Evolutionary conservation across 768 basidiomycete genomes (phyloP).

Genomic region (Hypsizygus marmoreus): DNA sequence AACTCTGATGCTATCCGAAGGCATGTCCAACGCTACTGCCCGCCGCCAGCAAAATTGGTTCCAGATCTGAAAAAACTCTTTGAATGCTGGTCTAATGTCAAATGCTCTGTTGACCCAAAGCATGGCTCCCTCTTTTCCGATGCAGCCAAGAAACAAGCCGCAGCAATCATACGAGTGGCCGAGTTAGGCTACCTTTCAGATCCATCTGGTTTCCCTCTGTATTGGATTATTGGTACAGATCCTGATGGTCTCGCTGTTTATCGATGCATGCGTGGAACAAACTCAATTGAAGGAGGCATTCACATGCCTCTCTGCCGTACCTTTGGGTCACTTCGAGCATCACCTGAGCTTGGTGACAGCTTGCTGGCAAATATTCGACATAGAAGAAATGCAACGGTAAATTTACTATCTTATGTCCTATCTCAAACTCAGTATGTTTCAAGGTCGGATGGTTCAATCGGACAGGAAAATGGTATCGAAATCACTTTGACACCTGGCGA

Average conservation of each 20-base stretch:
- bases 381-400: not conserved
- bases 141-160: not conserved
- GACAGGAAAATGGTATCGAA: not conserved
- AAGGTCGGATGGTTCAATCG: constrained; percentile 6
- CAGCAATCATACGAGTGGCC: not conserved
- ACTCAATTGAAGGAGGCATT: constrained; percentile 2
- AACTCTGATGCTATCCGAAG: not conserved
- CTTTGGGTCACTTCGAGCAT: constrained; percentile 7
- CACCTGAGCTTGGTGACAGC: not conserved
- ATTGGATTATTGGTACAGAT: not conserved
- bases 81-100: not conserved
- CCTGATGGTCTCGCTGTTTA: not conserved
- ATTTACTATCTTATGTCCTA: not conserved
- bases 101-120: not conserved
- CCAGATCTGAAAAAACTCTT: not conserved
- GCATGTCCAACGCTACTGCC: not conserved
- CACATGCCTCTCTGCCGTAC: not conserved
- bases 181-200: not conserved
- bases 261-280: not conserved
- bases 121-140: not conserved
- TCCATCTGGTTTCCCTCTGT: not conserved
- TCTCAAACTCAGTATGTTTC: not conserved
- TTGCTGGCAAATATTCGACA: not conserved
- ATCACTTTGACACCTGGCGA: not conserved
- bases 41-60: not conserved